phyloP scores from a whole-genome alignment of 345 rosid genomes.

The Corchorus capsularis region DNA sequence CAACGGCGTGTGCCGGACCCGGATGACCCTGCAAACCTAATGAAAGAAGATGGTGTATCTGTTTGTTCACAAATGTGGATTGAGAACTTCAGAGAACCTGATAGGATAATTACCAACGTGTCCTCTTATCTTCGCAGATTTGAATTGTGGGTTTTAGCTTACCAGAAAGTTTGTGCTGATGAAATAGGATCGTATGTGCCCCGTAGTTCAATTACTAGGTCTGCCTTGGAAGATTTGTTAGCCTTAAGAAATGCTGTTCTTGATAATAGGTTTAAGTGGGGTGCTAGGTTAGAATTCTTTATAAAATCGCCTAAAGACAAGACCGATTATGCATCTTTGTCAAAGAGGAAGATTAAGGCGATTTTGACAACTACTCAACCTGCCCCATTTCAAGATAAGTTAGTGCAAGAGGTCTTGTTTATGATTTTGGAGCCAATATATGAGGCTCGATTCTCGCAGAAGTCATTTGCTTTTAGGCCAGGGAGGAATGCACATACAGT shows the following conservation, averaged over 20 bases:
- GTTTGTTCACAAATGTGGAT: conserved; percentile 98
- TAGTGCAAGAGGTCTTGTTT: conserved; percentile 87
- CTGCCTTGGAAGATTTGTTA: conserved; percentile 80
- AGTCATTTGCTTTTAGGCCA: conserved; percentile 87
- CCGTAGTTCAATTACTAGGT: conserved; percentile 72
- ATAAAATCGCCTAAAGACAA: conserved; percentile 89
- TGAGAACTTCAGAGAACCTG: conserved; percentile 56
- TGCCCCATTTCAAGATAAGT: conserved; percentile 84
- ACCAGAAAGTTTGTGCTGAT: conserved; percentile 87
- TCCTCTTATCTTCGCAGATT: conserved; percentile 71
- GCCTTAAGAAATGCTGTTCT: conserved; percentile 89
- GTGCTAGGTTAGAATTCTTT: conserved; percentile 84
- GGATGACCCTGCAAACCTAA: conserved; percentile 72
- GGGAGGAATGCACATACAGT: conserved; percentile 90
- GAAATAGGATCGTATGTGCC: conserved; percentile 90
- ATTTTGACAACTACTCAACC: conserved; percentile 91
- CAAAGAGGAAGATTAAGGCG: conserved; percentile 92
- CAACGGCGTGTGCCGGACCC: conserved; percentile 70
- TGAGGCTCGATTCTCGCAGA: conserved; percentile 83
- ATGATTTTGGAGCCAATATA: conserved; percentile 87
- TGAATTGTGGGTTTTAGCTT: conserved; percentile 92
- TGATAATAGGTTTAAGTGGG: conserved; percentile 93
- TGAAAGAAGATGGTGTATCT: conserved; percentile 93
- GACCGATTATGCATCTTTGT: conserved; percentile 79
- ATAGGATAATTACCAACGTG: conserved; percentile 57